These are phyloP conservation scores for Talaromyces pinophilus DNA, from an alignment of 2,329 filamentous ascomycete genomes.

Conservation along the genomic window DNA sequence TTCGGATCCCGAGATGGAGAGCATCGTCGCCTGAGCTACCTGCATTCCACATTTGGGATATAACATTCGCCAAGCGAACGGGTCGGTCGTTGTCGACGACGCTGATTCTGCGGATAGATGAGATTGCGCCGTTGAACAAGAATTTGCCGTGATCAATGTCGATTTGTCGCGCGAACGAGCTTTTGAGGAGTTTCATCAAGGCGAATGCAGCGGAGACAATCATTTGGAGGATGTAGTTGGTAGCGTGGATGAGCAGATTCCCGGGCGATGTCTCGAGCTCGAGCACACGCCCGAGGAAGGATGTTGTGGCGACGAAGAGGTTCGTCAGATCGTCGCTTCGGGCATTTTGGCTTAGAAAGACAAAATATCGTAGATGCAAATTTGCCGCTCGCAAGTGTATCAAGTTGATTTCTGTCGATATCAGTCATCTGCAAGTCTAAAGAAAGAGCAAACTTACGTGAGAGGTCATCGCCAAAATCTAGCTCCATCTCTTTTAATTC, in stretches of 20 bases:
- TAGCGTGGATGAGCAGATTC: constrained; percentile 54
- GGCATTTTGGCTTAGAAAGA: constrained; percentile 48
- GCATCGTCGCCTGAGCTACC: constrained; percentile 40
- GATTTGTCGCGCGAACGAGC: constrained; percentile 58
- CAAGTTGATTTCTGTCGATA: constrained; percentile 43
- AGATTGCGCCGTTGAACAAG: constrained; percentile 60
- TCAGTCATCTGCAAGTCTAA: not conserved
- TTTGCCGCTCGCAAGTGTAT: constrained; percentile 50
- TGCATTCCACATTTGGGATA: constrained; percentile 65
- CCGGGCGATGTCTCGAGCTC: constrained; percentile 47
- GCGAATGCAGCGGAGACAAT: constrained; percentile 64
- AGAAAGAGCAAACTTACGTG: constrained; percentile 28
- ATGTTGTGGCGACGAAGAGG: constrained; percentile 48
- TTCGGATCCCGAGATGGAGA: constrained; percentile 63
- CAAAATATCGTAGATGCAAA: constrained; percentile 49
- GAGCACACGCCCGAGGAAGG: constrained; percentile 49
- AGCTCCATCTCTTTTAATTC: constrained; percentile 55
- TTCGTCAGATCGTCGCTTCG: constrained; percentile 48
- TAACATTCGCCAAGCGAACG: constrained; percentile 63
- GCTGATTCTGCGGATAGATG: constrained; percentile 59
- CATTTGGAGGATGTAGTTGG: constrained; percentile 66
- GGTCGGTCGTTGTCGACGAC: constrained; percentile 64
- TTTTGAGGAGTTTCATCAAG: constrained; percentile 65
- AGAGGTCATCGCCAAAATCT: constrained; percentile 47
- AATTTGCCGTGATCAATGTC: constrained; percentile 57